Evolutionary conservation across 495 filamentous ascomycete genomes (phyloP).

Genomic region (Penicillium robsamsonii): DNA sequence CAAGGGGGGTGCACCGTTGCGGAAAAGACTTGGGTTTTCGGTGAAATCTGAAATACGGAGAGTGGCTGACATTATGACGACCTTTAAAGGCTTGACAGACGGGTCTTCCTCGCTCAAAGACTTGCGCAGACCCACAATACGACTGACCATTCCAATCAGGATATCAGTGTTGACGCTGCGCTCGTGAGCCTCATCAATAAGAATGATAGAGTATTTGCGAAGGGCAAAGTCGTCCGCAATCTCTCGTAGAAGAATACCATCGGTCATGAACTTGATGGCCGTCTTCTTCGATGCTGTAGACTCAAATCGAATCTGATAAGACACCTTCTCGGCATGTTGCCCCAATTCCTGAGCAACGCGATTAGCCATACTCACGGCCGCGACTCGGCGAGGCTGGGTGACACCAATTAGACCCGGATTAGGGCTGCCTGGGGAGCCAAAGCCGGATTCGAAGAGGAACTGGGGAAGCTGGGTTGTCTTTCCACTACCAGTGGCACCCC

Average conservation of each 20-base stretch:
- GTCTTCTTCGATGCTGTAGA: conserved; percentile 78
- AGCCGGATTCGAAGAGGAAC: conserved; percentile 92
- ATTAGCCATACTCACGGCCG: conserved; percentile 92
- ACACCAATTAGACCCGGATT: conserved; percentile 92
- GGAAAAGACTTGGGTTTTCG: conserved; percentile 76
- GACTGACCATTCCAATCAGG: conserved; percentile 90
- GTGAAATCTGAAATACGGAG: conserved; percentile 87
- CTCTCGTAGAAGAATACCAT: conserved; percentile 92
- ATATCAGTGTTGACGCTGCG: conserved; percentile 97
- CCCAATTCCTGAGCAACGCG: conserved; percentile 85
- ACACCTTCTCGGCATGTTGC: conserved; percentile 63
- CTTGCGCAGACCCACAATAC: conserved; percentile 78
- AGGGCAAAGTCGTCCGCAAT: conserved; percentile 86
- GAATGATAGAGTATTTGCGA: conserved; percentile 87
- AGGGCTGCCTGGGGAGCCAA: conserved; percentile 70
- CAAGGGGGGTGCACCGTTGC: conserved; percentile 70
- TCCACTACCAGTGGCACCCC: conserved; percentile 91
- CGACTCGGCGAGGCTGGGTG: conserved; percentile 90
- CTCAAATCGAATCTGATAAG: conserved; percentile 96
- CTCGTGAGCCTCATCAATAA: conserved; percentile 98
- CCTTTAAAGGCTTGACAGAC: conserved; percentile 73
- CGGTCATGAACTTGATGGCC: conserved; percentile 98
- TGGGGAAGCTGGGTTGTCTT: conserved; percentile 98
- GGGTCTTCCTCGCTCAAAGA: conserved; percentile 61
- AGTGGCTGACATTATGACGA: conserved; percentile 98